Evolutionary conservation across 768 basidiomycete genomes (phyloP), one percentile per base, ranked within the genome.

Genomic region (Phylloporus arenicola): DNA sequence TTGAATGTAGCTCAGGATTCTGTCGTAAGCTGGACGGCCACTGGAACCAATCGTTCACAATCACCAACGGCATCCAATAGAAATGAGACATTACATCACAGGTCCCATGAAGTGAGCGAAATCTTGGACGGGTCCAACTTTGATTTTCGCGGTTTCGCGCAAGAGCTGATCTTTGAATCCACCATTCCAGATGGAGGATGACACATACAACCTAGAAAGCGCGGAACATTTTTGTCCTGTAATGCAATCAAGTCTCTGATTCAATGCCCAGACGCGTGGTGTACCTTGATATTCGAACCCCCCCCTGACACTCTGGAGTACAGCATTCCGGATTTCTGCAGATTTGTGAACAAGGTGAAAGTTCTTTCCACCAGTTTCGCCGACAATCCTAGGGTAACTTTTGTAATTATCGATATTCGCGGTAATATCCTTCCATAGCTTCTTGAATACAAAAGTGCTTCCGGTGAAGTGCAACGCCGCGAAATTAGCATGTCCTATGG

Each of bases 361-460:
- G 77, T 99, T 99, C 79, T 98, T 99, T 50, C 96, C 95, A 25
- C 92, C 92, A 8, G 95, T 98, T 77, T 98, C 95, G 24, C 96
- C 96, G 7, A 99, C 94, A 56, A 99, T 88, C 63, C 95, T 79
- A 1, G 96, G 96, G 72, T 96, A 98, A 12, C 82, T 75, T 60
- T 73, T 81, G 77, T 98, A 98, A 43, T 74, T 79, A 64, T 97
- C 91, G 42, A 98, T 59, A 72, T 97, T 96, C 59, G 70, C 63
- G 4, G 87, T 88, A 61, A 98, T 95, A 64, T 95, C 85, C 72
- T 92, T 94, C 96, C 96, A 99, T 29, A 98, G 80, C 64, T 86
- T 82, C 72, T 86, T 89, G 83, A 99, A 98, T 42, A 99, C 83
- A 59, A 81, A 79, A 3, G 96, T 98, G 64, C 88, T 92, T 20